Evolutionary conservation across 371 early-diverging fungal species (phyloP), one percentile per base, ranked within the genome.

Genomic region (Circinella umbellata): DNA sequence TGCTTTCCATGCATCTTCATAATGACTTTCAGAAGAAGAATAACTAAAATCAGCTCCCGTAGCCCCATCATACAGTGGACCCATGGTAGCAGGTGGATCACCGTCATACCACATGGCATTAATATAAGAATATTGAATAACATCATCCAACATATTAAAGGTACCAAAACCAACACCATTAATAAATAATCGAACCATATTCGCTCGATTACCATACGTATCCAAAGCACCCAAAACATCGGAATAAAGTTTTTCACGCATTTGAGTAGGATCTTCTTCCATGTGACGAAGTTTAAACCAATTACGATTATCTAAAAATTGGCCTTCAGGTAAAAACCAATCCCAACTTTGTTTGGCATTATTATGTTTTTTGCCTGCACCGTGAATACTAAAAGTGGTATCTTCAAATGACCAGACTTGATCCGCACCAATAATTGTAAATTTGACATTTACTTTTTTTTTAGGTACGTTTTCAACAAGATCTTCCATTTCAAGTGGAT

Each of bases 241-340:
- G n/a, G 88, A 81, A 71, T 85, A 88, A 6, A 86, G 72, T 73
- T 88, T 88, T 62, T 88, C 88, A 53, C 88, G 86, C 73, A 88
- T 83, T 69, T 88, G 88, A 9, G 88, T 88, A 17, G 88, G 88
- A 61, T 88, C 88, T 67, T 85, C 85, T 73, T 86, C 86, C 82
- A 83, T 83, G 49, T 88, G 82, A 37, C 88, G 85, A 54, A 86
- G 66, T 76, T 88, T 88, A 78, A 88, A 82, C 65, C 77, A 81
- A 69, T 73, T 77, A 34, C 88, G 86, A 53, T 76, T 73, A 60
- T 80, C 76, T 13, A 80, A 68, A 61, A 49, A 70, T 13, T 84
- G 73, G 10, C 79, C 79, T 0, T 66, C 39, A 27, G 76, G 60
- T 47, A 86, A 74, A 3, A 48, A 53, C 82, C 80, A 83, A 69